Evolutionary conservation across 1,284 basidiomycete genomes (phyloP).

Genomic region (Paramarasmius palmivorus): DNA sequence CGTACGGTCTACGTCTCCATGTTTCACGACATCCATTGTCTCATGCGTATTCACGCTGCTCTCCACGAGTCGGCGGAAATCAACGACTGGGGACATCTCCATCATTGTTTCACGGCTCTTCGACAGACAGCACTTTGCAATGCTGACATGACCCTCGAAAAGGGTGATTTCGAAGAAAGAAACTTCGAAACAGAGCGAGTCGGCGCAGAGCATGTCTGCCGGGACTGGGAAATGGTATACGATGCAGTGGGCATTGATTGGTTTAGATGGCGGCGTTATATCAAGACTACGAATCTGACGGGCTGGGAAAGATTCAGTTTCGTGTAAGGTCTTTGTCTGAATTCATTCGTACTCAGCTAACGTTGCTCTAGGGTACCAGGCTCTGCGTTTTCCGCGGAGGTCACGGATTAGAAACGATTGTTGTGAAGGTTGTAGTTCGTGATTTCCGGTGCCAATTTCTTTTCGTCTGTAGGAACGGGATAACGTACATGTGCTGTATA

Average conservation of each 20-base stretch:
- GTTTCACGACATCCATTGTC: conserved; percentile 1
- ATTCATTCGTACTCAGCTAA: too few relatives aligned
- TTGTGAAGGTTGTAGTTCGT: too few relatives aligned
- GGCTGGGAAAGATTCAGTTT: too few relatives aligned
- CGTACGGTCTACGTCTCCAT: not conserved
- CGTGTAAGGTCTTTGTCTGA: too few relatives aligned
- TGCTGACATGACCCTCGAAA: conserved; percentile 44
- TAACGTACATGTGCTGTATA: too few relatives aligned
- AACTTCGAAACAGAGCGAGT: conserved; percentile 38
- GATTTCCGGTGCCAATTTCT: too few relatives aligned
- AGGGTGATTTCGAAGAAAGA: conserved; percentile 37
- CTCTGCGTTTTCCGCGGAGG: too few relatives aligned
- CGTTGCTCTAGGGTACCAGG: too few relatives aligned
- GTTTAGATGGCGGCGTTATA: conserved; percentile 25
- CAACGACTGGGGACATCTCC: conserved; percentile 28
- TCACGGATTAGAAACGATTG: too few relatives aligned
- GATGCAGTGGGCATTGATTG: conserved; percentile 30
- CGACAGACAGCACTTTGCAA: conserved; percentile 41
- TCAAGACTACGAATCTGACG: not conserved
- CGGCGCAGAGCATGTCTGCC: conserved; percentile 45
- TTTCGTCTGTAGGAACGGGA: too few relatives aligned
- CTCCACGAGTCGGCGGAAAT: not conserved
- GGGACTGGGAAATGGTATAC: conserved; percentile 47
- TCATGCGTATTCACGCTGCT: not conserved
- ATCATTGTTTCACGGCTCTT: conserved; percentile 47